These are phyloP conservation scores for Aspergillus sp. DNA, from an alignment of 2,329 filamentous ascomycete species.

Conservation along the genomic window DNA sequence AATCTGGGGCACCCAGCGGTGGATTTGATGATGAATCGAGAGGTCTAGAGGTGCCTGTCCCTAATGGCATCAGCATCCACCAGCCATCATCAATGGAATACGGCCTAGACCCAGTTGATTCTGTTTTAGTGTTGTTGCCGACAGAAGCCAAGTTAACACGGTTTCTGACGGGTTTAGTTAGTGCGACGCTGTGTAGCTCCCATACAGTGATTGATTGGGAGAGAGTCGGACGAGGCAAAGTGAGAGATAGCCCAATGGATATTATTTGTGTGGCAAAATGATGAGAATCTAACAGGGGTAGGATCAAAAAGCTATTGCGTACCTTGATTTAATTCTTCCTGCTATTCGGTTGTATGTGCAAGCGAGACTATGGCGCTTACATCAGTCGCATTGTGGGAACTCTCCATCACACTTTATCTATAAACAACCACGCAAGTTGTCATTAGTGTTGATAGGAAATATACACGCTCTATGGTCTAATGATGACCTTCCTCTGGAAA, in stretches of 20 bases:
- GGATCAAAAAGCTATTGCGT: background rate
- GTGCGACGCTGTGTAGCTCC: no score
- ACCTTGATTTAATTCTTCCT: background rate
- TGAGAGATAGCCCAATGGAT: no score
- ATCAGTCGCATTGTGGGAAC: slow-evolving; percentile 17
- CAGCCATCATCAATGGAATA: no score
- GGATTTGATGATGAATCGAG: background rate
- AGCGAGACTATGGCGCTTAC: slow-evolving; percentile 16
- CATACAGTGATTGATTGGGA: no score
- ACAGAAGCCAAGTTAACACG: no score
- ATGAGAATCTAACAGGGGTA: background rate
- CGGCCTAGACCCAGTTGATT: no score
- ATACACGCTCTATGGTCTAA: no score
- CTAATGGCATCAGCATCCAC: no score
- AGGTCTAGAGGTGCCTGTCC: no score
- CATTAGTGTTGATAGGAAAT: background rate
- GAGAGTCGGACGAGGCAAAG: no score
- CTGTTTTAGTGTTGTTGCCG: no score
- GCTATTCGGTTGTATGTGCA: slow-evolving; percentile 16
- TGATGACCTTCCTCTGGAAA: background rate
- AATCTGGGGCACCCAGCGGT: background rate
- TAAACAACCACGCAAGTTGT: background rate
- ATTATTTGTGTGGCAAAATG: background rate
- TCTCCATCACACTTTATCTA: slow-evolving; percentile 17
- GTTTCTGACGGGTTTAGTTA: no score